Percentiles rank a stretch among this genome's conserved stretches.
phyloP scores from a whole-genome alignment of 495 filamentous ascomycete genomes.

The Elaphomyces granulatus region DNA sequence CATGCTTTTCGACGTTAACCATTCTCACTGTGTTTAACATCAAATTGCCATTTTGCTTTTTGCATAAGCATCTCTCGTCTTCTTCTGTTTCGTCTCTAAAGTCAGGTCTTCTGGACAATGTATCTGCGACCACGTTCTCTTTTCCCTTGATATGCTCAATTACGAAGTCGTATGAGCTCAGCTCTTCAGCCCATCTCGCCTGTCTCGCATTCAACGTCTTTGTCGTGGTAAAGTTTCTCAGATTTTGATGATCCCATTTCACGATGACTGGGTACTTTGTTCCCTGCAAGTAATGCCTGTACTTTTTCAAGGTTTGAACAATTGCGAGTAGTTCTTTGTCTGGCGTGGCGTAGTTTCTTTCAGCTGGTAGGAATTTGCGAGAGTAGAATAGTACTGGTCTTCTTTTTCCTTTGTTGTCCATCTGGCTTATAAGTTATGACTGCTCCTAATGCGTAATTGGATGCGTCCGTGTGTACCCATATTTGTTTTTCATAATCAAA shows the following conservation, averaged over 20 bases:
- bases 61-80: too few species aligned
- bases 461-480: not conserved
- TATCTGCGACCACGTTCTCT: not conserved
- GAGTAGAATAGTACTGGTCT: not conserved
- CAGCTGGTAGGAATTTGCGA: not conserved
- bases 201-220: not conserved
- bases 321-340: not conserved
- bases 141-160: not conserved
- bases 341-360: not conserved
- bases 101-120: not conserved
- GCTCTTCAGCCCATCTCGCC: not conserved
- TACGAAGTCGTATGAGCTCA: not conserved
- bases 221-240: not conserved
- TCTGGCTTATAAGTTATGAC: not conserved
- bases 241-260: not conserved
- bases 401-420: not conserved
- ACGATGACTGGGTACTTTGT: not conserved
- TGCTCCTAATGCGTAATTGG: not conserved
- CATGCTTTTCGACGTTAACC: too few species aligned
- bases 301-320: not conserved
- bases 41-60: too few species aligned
- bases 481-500: not conserved
- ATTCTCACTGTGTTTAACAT: too few species aligned
- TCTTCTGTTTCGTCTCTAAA: not conserved
- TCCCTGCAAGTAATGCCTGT: not conserved